Evolutionary conservation across 2,329 filamentous ascomycete genomes (phyloP).

Genomic region (Penicillium digitatum): DNA sequence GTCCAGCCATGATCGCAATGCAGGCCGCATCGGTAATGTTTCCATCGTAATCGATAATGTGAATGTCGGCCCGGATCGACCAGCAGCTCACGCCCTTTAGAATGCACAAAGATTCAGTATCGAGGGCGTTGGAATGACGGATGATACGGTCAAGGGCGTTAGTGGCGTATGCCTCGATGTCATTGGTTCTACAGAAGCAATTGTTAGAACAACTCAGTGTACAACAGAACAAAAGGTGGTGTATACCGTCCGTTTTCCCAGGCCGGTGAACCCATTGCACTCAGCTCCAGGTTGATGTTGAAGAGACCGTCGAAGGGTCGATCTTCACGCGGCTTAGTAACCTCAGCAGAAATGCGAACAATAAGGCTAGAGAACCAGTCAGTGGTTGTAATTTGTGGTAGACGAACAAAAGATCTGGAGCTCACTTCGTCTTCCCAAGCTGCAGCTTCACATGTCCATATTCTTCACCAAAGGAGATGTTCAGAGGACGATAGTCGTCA

Average conservation of each 20-base stretch:
- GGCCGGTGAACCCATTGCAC: conserved; percentile 83
- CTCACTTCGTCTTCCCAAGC: conserved; percentile 83
- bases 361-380: conserved; percentile 59
- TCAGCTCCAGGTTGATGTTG: conserved; percentile 84
- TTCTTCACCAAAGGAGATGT: conserved; percentile 80
- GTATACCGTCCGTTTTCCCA: conserved; percentile 75
- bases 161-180: conserved; percentile 79
- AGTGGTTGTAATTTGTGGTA: background rate
- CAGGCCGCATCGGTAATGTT: conserved; percentile 83
- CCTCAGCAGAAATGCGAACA: conserved; percentile 81
- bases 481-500: conserved; percentile 73
- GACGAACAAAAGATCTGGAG: background rate
- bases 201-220: conserved; percentile 1
- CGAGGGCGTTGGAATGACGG: conserved; percentile 83
- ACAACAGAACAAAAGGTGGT: background rate
- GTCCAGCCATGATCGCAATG: conserved; percentile 77
- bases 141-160: conserved; percentile 91
- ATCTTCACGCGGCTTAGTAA: conserved; percentile 78
- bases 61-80: conserved; percentile 84
- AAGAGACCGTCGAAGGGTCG: conserved; percentile 95
- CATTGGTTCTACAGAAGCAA: conserved; percentile 58
- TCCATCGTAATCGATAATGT: conserved; percentile 86
- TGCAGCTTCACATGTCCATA: conserved; percentile 85
- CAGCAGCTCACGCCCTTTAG: conserved; percentile 88
- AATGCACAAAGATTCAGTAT: conserved; percentile 93